Percentiles rank a stretch among this genome's conserved stretches.
Conservation (phyloP, 1,284 basidiomycete species). For the Rhodotorula sp. region DNA sequence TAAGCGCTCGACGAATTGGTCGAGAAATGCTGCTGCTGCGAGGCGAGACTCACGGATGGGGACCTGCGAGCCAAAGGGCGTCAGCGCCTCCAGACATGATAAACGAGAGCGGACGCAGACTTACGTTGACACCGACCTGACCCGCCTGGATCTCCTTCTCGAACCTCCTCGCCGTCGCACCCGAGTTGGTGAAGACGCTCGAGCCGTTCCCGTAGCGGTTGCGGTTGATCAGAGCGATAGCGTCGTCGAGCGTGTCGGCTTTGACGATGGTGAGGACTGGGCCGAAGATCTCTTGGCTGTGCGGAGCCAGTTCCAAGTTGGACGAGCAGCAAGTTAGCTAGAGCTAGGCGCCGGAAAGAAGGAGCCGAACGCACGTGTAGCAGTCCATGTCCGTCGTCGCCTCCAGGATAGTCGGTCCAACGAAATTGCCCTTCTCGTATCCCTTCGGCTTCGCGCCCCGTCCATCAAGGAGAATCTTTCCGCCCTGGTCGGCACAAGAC, state of each 20-base stretch:
- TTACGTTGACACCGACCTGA: slow-evolving; percentile 60
- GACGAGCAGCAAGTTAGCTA: background rate
- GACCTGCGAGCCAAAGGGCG: slow-evolving; percentile 59
- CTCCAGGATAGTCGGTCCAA: slow-evolving; percentile 89
- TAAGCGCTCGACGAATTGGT: too few species aligned
- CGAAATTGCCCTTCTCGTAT: slow-evolving; percentile 90
- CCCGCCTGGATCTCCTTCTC: slow-evolving; percentile 86
- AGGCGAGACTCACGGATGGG: slow-evolving; percentile 69
- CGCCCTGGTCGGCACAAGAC: slow-evolving; percentile 80
- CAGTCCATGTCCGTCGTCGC: slow-evolving; percentile 77
- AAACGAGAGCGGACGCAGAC: too few species aligned
- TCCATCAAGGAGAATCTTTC: slow-evolving; percentile 84
- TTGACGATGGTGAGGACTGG: slow-evolving; percentile 79
- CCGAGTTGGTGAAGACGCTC: slow-evolving; percentile 95
- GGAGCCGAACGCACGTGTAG: slow-evolving; percentile 64
- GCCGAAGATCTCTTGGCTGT: slow-evolving; percentile 90
- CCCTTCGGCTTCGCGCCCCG: slow-evolving; percentile 65
- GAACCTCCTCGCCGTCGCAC: slow-evolving; percentile 92
- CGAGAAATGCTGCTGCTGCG: slow-evolving; percentile 47
- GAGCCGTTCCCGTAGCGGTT: slow-evolving; percentile 82
- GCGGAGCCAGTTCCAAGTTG: background rate
- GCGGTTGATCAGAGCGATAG: slow-evolving; percentile 80
- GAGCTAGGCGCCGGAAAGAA: too few species aligned
- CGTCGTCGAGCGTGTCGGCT: slow-evolving; percentile 85
- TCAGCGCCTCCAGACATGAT: too few species aligned